Evolutionary conservation across 2,329 filamentous ascomycete genomes (phyloP).

Genomic region (Diplodia intermedia): DNA sequence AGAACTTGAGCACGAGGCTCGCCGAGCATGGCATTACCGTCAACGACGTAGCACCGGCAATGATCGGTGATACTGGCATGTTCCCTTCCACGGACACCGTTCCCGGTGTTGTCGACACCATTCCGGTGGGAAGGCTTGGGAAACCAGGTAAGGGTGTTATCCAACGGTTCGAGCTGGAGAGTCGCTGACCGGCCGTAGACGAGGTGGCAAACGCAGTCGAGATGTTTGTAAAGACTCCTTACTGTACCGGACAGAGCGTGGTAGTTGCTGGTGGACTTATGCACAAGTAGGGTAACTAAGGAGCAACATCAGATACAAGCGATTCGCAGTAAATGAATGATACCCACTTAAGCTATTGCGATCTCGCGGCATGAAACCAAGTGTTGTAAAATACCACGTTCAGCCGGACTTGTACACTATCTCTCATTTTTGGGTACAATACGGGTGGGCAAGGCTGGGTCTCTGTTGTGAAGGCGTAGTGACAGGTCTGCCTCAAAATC

Average conservation of each 20-base stretch:
- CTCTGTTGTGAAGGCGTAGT: background rate
- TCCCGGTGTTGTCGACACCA: slow-evolving; percentile 37
- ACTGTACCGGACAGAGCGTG: slow-evolving; percentile 40
- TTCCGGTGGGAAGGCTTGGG: slow-evolving; percentile 39
- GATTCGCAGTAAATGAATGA: background rate
- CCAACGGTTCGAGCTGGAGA: background rate
- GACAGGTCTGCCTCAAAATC: background rate
- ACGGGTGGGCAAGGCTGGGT: background rate
- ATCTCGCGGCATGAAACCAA: background rate
- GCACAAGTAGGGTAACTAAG: slow-evolving; percentile 36
- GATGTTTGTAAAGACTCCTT: slow-evolving; percentile 41
- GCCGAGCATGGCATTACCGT: slow-evolving; percentile 68
- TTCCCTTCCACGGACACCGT: slow-evolving; percentile 37
- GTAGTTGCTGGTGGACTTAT: slow-evolving; percentile 40
- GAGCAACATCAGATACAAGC: background rate
- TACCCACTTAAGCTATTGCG: slow-evolving; percentile 1
- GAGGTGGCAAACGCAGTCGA: slow-evolving; percentile 39
- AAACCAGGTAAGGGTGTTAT: slow-evolving; percentile 33
- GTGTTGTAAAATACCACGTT: background rate
- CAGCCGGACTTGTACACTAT: background rate
- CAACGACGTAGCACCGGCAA: slow-evolving; percentile 72
- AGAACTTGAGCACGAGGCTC: slow-evolving; percentile 66
- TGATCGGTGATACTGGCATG: slow-evolving; percentile 63
- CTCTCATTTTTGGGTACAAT: background rate
- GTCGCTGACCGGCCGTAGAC: background rate